Evolutionary conservation across 345 rosid genomes (phyloP), one percentile per base, ranked within the genome.

Genomic region (Combretum micranthum): DNA sequence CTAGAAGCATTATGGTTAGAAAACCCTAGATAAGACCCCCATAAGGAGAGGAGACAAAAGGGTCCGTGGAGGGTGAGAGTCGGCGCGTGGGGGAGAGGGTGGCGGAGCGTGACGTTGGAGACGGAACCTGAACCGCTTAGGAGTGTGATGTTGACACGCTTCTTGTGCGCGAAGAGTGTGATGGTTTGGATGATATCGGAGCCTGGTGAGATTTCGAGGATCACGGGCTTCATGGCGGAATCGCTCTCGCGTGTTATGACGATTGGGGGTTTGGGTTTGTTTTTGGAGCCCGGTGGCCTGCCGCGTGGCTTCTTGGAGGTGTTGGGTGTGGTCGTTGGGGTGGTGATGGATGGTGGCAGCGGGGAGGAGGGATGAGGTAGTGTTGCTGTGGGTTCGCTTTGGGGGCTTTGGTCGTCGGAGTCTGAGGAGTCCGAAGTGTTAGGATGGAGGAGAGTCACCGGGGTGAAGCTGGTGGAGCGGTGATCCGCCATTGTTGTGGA

Each of bases 261-360:
- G 23, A 75, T n/a, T 19, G 90, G 83, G 0, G 79, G 75, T 44
- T 80, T 80, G 10, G 86, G 79, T 55, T 72, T 83, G 77, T 83
- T 83, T 64, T 80, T 80, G 16, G 86, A 80, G 2, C 86, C 86
- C 0, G 74, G 83, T 0, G 88, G 88, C 12, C 88, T 67, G 2
- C 88, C 88, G 20, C 80, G 62, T 0, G 79, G 80, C 68, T 70
- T 82, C 21, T 55, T 57, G 10, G 42, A 4, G 46, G 58, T 0
- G 23, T 11, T 55, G 15, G 75, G 47, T 13, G 43, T 4, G 13
- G 43, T 19, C 23, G 8, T 48, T 15, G 19, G 19, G 47, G 26
- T 13, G 47, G 44, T 45, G 26, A 63, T 20, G 43, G 20, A 19
- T 4, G 26, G 42, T 0, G 53, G 50, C 4, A 8, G 62, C 2